These are phyloP conservation scores for Xylaria hypoxylon DNA, from an alignment of 2,329 filamentous ascomycete genomes.

Conservation along the genomic window DNA sequence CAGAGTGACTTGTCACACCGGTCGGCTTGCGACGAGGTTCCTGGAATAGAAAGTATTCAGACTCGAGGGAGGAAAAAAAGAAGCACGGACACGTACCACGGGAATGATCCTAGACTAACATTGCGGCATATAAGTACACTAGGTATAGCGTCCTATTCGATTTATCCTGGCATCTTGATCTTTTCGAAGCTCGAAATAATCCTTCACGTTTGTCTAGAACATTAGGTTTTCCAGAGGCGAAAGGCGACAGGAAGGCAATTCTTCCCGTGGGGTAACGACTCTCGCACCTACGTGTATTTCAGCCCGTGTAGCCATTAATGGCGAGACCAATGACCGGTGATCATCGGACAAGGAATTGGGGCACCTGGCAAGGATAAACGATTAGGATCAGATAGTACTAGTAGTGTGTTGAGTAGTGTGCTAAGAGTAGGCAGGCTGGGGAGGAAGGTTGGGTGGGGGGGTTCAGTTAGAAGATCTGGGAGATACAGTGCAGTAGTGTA, in stretches of 20 bases:
- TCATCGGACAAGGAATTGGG: constrained; percentile 51
- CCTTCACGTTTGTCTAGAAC: background rate
- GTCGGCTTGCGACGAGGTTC: constrained; percentile 27
- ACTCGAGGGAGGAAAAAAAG: constrained; percentile 12
- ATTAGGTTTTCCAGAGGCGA: background rate
- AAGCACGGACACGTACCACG: background rate
- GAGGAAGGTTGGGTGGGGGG: constrained; percentile 37
- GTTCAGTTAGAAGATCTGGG: constrained; percentile 45
- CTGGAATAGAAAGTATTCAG: background rate
- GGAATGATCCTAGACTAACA: background rate
- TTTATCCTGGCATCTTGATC: background rate
- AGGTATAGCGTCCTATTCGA: background rate
- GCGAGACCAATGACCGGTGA: constrained; percentile 47
- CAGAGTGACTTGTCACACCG: constrained; percentile 40
- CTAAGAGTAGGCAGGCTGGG: constrained; percentile 25
- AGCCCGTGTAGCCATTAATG: constrained; percentile 31
- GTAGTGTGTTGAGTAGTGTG: constrained; percentile 13
- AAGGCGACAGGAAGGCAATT: constrained; percentile 10
- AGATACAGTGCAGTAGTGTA: constrained; percentile 22
- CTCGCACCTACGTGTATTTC: constrained; percentile 10
- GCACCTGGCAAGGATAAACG: constrained; percentile 45
- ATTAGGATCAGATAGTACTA: constrained; percentile 40
- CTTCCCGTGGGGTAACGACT: constrained; percentile 20
- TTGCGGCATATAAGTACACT: background rate
- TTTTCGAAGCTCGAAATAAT: background rate